Percentiles rank a stretch among this genome's conserved stretches.
Evolutionary conservation across 78 protist genomes (phyloP).

Genomic region (Bodo saltans): DNA sequence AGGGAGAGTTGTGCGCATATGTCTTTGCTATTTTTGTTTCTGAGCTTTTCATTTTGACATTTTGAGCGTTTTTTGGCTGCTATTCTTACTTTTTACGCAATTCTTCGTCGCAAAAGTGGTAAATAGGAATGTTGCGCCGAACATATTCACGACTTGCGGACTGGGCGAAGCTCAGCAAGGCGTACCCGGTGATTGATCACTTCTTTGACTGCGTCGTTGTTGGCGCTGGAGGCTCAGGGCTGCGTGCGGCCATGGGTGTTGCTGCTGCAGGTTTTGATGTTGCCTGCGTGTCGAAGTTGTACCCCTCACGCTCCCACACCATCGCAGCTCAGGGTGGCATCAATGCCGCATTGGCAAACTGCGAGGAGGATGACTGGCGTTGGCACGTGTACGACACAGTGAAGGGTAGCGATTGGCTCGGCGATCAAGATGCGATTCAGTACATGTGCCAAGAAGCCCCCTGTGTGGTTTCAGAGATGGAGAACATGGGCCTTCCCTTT

Average conservation of each 20-base stretch:
- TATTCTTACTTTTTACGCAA: no score
- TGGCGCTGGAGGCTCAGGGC: slow-evolving; percentile 99
- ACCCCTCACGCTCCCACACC: slow-evolving; percentile 99
- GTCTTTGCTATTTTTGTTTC: no score
- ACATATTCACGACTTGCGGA: no score
- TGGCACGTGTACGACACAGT: slow-evolving; percentile 98
- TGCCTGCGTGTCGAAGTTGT: slow-evolving; percentile 94
- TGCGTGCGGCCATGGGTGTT: slow-evolving; percentile 87
- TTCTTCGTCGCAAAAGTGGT: no score
- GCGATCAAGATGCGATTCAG: slow-evolving; percentile 96
- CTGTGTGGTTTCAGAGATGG: slow-evolving; percentile 89
- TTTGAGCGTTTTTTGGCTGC: no score
- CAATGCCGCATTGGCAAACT: slow-evolving; percentile 97
- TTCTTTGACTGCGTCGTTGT: slow-evolving; percentile 94
- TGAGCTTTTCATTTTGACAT: no score
- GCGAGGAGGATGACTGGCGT: slow-evolving; percentile 95
- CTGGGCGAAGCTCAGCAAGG: slow-evolving; percentile 1
- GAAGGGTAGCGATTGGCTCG: slow-evolving; percentile 90
- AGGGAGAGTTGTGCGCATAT: no score
- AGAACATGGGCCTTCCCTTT: slow-evolving; percentile 95
- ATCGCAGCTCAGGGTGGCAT: slow-evolving; percentile 99
- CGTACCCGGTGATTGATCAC: slow-evolving; percentile 90
- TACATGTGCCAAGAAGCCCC: slow-evolving; percentile 97
- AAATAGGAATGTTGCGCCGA: no score
- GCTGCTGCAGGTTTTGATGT: slow-evolving; percentile 78